Evolutionary conservation across 1,284 basidiomycete species (phyloP).

Genomic region (Ustilago sp.): DNA sequence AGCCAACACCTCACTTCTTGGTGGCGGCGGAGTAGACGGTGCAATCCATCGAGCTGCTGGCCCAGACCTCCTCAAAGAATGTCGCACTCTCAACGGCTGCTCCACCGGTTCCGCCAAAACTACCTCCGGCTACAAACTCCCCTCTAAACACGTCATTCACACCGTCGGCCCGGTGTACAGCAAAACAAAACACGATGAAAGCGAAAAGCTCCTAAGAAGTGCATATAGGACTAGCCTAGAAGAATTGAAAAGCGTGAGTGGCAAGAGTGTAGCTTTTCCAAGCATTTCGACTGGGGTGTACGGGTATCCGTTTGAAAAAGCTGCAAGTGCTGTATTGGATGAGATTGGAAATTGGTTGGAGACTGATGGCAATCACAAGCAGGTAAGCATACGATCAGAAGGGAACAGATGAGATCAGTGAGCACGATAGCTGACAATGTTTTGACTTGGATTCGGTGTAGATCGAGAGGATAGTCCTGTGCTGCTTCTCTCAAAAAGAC

Average conservation of each 20-base stretch:
- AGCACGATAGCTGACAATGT: background rate
- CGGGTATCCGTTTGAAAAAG: conserved; percentile 63
- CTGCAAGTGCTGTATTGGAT: conserved; percentile 50
- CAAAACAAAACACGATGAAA: background rate
- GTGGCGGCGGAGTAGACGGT: conserved; percentile 76
- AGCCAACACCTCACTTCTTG: conserved; percentile 60
- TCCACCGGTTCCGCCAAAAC: conserved; percentile 86
- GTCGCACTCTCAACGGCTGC: conserved; percentile 75
- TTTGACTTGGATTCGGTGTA: background rate
- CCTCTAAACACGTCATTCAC: conserved; percentile 83
- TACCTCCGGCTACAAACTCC: conserved; percentile 72
- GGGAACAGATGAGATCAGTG: background rate
- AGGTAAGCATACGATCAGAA: conserved; percentile 22
- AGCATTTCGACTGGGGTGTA: conserved; percentile 67
- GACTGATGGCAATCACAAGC: conserved; percentile 12
- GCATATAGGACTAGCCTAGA: conserved; percentile 59
- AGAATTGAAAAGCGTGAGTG: conserved; percentile 25
- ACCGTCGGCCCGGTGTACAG: conserved; percentile 87
- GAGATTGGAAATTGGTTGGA: conserved; percentile 54
- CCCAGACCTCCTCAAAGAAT: conserved; percentile 78
- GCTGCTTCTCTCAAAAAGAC: conserved; percentile 59
- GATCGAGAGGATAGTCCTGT: conserved; percentile 58
- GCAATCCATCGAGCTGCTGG: conserved; percentile 90
- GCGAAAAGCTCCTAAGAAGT: conserved; percentile 70
- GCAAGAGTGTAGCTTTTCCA: conserved; percentile 61